These are phyloP conservation scores for Eleusine indica DNA, from an alignment of 176 grass and related monocot genomes.

Conservation along the genomic window DNA sequence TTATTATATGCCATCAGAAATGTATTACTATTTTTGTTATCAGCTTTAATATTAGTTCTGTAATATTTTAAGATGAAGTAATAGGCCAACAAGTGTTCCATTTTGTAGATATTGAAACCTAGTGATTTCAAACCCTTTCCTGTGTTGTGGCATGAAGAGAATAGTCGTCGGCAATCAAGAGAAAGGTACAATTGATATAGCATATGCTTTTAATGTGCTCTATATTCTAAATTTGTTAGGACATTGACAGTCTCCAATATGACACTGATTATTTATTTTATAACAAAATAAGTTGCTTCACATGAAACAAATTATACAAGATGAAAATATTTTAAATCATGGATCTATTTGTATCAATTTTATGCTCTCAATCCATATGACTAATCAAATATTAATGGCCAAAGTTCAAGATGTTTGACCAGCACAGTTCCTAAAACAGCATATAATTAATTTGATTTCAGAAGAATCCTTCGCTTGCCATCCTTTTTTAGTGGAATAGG, in stretches of 20 bases:
- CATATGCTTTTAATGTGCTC: background rate
- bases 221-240: background rate
- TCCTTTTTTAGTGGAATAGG: background rate
- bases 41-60: background rate
- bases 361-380: background rate
- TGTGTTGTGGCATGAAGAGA: constrained; percentile 93
- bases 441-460: background rate
- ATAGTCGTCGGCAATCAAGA: constrained; percentile 68
- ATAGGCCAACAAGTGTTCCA: constrained; percentile 27
- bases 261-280: background rate
- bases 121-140: constrained; percentile 95
- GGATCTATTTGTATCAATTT: background rate
- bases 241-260: background rate
- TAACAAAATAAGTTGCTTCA: background rate
- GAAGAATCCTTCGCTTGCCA: background rate
- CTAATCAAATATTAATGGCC: background rate
- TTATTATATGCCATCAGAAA: constrained; percentile 1
- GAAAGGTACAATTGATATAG: constrained; percentile 65
- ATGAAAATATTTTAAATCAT: background rate
- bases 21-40: background rate
- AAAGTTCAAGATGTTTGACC: background rate
- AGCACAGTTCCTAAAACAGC: background rate
- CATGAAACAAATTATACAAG: background rate
- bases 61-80: constrained; percentile 38
- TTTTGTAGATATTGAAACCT: constrained; percentile 81